Percentiles rank a stretch among this genome's conserved stretches.
Conservation (phyloP, 75 land plant species). For the Pinus tabuliformis region DNA sequence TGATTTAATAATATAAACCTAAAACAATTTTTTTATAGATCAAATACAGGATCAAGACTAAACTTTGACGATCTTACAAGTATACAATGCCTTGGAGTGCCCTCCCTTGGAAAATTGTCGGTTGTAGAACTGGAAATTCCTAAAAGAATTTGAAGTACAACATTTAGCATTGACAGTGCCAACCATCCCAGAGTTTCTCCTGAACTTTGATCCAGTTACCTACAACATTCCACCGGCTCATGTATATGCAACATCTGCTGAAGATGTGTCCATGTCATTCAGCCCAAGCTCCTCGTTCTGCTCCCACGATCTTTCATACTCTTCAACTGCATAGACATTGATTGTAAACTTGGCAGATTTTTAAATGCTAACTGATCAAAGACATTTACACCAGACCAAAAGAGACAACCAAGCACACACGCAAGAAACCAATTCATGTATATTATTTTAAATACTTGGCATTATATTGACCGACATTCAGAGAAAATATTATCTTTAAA, state of each 20-base stretch:
- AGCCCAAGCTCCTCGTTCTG: slow-evolving; percentile 96
- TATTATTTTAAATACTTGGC: neutral
- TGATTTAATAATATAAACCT: too few relatives aligned
- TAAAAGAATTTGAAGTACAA: too few relatives aligned
- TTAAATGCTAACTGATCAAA: neutral
- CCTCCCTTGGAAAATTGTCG: too few relatives aligned
- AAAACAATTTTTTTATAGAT: too few relatives aligned
- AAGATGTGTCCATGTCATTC: slow-evolving; percentile 94
- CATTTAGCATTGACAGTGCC: too few relatives aligned
- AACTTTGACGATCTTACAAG: too few relatives aligned
- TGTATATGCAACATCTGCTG: slow-evolving; percentile 79
- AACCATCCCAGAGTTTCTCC: too few relatives aligned
- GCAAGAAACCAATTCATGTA: neutral
- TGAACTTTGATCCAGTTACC: too few relatives aligned
- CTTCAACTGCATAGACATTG: slow-evolving; percentile 58
- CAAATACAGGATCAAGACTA: too few relatives aligned
- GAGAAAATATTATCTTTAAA: neutral
- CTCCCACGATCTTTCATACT: slow-evolving; percentile 92
- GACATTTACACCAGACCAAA: neutral
- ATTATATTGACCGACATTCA: neutral
- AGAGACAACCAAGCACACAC: neutral
- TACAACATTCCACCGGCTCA: too few relatives aligned
- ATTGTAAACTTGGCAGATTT: neutral
- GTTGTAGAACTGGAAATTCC: too few relatives aligned
- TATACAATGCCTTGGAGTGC: too few relatives aligned